Conservation (phyloP, 2,329 filamentous ascomycete species). For the Aspergillus alliaceus region DNA sequence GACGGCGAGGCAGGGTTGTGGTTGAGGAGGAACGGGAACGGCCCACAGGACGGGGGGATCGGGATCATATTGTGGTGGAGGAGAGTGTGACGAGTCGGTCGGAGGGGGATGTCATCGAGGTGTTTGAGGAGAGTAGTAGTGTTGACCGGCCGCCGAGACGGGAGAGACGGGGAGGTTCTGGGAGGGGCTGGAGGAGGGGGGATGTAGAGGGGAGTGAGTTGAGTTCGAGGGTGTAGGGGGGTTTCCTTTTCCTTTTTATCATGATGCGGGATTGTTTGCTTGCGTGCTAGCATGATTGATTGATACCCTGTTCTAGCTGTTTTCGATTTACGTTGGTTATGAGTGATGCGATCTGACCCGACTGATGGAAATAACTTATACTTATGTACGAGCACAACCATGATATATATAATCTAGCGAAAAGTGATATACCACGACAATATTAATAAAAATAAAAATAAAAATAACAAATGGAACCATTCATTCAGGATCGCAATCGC, state of each 20-base stretch:
- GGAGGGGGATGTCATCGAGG: slow-evolving; percentile 58
- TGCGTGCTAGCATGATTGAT: too few species aligned
- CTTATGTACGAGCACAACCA: neutral
- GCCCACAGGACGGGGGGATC: slow-evolving; percentile 17
- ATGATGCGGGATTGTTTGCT: neutral
- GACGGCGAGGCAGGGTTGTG: slow-evolving; percentile 20
- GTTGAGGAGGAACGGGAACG: slow-evolving; percentile 40
- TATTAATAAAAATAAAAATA: neutral
- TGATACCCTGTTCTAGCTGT: neutral
- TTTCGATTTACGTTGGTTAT: neutral
- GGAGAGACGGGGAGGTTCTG: slow-evolving; percentile 38
- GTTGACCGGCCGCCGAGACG: slow-evolving; percentile 31
- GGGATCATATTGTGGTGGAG: slow-evolving; percentile 31
- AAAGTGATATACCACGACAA: neutral
- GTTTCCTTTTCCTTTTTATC: neutral
- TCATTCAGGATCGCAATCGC: neutral
- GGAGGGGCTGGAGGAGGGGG: slow-evolving; percentile 47
- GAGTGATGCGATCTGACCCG: neutral
- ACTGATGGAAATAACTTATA: too few species aligned
- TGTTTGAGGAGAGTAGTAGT: slow-evolving; percentile 56
- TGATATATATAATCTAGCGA: neutral
- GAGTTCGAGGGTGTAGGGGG: slow-evolving; percentile 9
- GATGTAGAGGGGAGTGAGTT: slow-evolving; percentile 39
- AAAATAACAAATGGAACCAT: neutral
- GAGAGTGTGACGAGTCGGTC: slow-evolving; percentile 31